phyloP scores from a whole-genome alignment of 208 protist genomes.

The Acanthamoeba pearcei region DNA sequence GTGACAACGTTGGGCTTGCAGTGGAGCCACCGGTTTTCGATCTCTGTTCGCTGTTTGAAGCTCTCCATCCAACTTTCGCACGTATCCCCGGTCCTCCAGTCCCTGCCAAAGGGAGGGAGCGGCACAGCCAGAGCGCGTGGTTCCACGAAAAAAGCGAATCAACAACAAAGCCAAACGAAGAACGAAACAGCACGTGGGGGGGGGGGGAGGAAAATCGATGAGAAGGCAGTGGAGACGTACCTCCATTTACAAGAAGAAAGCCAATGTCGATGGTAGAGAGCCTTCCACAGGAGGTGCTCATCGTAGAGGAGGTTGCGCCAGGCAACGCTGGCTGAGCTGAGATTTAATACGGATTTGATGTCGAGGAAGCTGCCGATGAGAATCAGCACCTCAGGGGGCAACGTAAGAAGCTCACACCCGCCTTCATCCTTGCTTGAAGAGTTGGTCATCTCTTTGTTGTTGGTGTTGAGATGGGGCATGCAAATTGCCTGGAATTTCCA shows the following conservation, averaged over 20 bases:
- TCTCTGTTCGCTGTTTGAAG: conserved; percentile 16
- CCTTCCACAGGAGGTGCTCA: conserved; percentile 42
- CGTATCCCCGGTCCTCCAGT: conserved; percentile 24
- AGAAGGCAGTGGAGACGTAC: neutral
- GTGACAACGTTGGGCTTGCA: conserved; percentile 29
- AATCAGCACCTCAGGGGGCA: conserved; percentile 41
- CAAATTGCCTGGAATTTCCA: neutral
- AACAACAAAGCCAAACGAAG: neutral
- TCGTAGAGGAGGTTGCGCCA: conserved; percentile 43
- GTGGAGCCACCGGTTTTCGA: conserved; percentile 56
- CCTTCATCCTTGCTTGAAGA: conserved; percentile 24
- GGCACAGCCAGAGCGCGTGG: neutral
- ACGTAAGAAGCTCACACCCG: neutral
- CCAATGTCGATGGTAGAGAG: conserved; percentile 47
- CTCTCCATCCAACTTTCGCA: conserved; percentile 51
- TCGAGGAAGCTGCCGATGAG: conserved; percentile 49
- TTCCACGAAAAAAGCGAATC: neutral
- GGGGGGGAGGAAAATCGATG: no score
- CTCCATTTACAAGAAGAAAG: conserved; percentile 40
- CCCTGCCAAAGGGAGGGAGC: neutral
- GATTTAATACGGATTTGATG: conserved; percentile 24
- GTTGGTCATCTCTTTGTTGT: neutral
- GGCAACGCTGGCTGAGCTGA: conserved; percentile 40
- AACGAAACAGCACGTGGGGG: neutral
- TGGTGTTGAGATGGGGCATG: neutral